These are phyloP conservation scores for Phytophthora citricola DNA, from an alignment of 352 stramenopile genomes.

Conservation along the genomic window DNA sequence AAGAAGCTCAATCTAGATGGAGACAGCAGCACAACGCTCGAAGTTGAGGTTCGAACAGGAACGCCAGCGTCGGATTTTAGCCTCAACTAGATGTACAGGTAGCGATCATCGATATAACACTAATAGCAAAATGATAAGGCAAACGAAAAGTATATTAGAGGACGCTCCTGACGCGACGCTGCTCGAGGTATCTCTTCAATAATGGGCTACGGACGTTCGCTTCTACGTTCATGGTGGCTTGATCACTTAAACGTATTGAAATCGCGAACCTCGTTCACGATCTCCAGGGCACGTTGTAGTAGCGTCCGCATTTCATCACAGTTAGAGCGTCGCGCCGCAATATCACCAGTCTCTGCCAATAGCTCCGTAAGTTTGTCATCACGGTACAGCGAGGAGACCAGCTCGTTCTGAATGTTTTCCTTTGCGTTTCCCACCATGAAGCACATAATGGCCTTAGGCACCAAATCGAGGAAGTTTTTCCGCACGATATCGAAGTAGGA, in stretches of 20 bases:
- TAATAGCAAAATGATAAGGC: conserved; percentile 9
- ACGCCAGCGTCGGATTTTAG: conserved; percentile 22
- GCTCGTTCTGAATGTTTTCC: conserved; percentile 98
- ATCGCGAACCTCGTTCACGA: conserved; percentile 98
- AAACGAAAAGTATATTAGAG: conserved; percentile 28
- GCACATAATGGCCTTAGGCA: conserved; percentile 99
- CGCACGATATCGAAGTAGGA: conserved; percentile 99
- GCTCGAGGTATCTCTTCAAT: conserved; percentile 13
- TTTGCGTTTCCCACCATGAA: conserved; percentile 96
- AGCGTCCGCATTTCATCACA: conserved; percentile 98
- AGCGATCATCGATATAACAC: too few species aligned
- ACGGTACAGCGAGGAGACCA: conserved; percentile 97
- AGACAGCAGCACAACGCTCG: conserved; percentile 1
- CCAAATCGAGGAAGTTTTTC: conserved; percentile 99
- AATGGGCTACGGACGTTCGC: conserved; percentile 15
- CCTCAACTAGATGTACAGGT: conserved; percentile 1
- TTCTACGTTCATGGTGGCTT: conserved; percentile 14
- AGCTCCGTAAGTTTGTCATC: conserved; percentile 96
- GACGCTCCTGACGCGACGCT: conserved; percentile 1
- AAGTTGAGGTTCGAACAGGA: conserved; percentile 21
- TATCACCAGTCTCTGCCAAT: conserved; percentile 96
- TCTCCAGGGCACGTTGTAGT: conserved; percentile 95
- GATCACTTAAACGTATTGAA: conserved; percentile 97
- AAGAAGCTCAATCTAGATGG: conserved; percentile 10
- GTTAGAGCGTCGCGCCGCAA: conserved; percentile 94